A percentile compares a stretch with the other conserved stretches of the same genome.
phyloP scores from a whole-genome alignment of 2,329 filamentous ascomycete genomes.

The Colletotrichum cuscutae region DNA sequence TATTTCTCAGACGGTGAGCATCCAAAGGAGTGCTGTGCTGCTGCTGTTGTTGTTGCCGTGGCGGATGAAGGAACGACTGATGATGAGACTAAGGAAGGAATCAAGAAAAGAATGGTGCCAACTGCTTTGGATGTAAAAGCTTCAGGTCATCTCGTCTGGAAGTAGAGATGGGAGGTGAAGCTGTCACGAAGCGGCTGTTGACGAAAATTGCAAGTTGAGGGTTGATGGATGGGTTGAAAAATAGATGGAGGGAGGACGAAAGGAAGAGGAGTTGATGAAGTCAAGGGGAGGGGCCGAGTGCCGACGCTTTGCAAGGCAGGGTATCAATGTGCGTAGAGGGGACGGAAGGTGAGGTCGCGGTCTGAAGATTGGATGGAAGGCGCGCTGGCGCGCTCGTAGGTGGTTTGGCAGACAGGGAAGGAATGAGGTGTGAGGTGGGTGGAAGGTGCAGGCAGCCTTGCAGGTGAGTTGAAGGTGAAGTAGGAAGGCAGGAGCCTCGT shows the following conservation, averaged over 20 bases:
- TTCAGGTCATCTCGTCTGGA: constrained; percentile 2
- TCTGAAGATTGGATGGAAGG: not conserved
- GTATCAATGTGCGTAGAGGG: no score
- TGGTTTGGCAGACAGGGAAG: not conserved
- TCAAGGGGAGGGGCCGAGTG: not conserved
- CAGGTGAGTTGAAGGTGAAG: not conserved
- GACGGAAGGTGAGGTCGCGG: not conserved
- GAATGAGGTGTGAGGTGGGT: not conserved
- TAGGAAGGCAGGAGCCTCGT: not conserved
- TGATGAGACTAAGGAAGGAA: constrained; percentile 12
- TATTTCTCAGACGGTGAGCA: constrained; percentile 6
- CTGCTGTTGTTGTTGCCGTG: not conserved
- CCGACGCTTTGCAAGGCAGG: not conserved
- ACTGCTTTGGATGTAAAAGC: not conserved
- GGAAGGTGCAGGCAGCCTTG: not conserved
- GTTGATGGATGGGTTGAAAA: not conserved
- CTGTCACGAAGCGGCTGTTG: not conserved
- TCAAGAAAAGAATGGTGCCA: not conserved
- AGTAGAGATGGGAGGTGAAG: constrained; percentile 5
- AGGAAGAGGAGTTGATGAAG: not conserved
- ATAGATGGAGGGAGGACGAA: not conserved
- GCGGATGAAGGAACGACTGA: constrained; percentile 9
- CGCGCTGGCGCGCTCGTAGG: not conserved
- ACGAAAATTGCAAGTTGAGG: not conserved
- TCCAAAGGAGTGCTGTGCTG: constrained; percentile 1